These are phyloP conservation scores for Carex pumila DNA, from an alignment of 176 grass and related monocot genomes.

Conservation along the genomic window DNA sequence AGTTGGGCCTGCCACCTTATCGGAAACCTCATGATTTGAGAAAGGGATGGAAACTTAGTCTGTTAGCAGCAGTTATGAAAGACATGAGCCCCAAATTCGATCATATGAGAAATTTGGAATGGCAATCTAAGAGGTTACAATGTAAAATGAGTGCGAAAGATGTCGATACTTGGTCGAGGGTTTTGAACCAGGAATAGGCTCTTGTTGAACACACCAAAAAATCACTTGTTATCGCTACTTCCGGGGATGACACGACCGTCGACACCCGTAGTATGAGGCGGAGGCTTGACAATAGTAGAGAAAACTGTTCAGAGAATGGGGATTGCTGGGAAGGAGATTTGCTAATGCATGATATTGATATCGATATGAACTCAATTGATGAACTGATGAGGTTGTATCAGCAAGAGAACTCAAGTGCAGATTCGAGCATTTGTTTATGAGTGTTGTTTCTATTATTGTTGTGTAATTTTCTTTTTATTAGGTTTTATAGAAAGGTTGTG, in stretches of 20 bases:
- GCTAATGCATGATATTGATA: not conserved
- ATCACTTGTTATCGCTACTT: constrained; percentile 3
- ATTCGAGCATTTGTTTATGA: not conserved
- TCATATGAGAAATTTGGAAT: constrained; percentile 50
- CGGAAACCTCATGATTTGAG: constrained; percentile 73
- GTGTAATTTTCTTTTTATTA: too few relatives aligned
- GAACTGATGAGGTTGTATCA: not conserved
- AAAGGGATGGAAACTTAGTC: constrained; percentile 70
- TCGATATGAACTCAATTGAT: not conserved
- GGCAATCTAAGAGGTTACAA: constrained; percentile 63
- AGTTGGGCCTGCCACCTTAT: constrained; percentile 54
- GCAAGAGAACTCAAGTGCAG: not conserved
- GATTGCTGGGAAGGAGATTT: not conserved
- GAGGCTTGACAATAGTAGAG: not conserved
- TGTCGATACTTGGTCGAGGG: constrained; percentile 46
- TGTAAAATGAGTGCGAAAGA: constrained; percentile 59
- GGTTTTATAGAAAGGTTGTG: too few relatives aligned
- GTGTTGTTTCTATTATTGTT: not conserved
- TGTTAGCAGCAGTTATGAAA: constrained; percentile 62
- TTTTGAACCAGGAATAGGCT: constrained; percentile 46
- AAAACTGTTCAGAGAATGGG: not conserved
- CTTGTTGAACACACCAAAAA: constrained; percentile 10
- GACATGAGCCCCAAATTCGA: constrained; percentile 61
- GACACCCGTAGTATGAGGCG: not conserved
- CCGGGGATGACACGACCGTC: not conserved